A percentile compares a stretch with the other conserved stretches of the same genome.
These are phyloP conservation scores for Isoetes engelmannii DNA, from an alignment of 83 land plant species.

Conservation along the genomic window DNA sequence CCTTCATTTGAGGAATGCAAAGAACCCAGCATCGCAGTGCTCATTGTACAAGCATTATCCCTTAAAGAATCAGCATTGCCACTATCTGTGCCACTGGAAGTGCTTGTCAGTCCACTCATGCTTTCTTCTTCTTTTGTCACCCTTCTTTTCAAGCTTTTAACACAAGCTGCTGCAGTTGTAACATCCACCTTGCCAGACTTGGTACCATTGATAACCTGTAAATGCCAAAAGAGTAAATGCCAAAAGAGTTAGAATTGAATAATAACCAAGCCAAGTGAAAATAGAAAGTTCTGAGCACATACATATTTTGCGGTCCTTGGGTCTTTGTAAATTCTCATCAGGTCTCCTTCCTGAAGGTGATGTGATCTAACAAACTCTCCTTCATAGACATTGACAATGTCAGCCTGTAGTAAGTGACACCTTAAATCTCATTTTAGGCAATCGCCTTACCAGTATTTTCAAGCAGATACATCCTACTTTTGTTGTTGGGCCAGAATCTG, in stretches of 20 bases:
- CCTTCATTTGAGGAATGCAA: neutral
- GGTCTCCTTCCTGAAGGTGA: slow-evolving; percentile 7
- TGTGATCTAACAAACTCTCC: slow-evolving; percentile 10
- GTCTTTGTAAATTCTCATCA: neutral
- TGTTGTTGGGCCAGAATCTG: slow-evolving; percentile 27
- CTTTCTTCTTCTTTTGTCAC: neutral
- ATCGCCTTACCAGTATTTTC: slow-evolving; percentile 12
- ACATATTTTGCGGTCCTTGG: neutral
- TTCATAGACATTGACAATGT: neutral
- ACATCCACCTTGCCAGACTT: neutral
- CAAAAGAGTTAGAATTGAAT: neutral
- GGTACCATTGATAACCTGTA: neutral
- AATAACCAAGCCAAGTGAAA: neutral
- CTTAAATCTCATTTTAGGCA: neutral
- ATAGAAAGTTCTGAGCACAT: neutral
- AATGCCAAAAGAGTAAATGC: neutral
- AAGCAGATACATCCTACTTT: slow-evolving; percentile 17
- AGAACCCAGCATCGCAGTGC: neutral
- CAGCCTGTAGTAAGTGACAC: neutral
- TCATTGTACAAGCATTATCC: neutral
- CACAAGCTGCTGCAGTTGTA: neutral
- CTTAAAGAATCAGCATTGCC: neutral
- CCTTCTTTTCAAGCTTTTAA: neutral
- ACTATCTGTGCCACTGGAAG: neutral
- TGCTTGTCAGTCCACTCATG: neutral